phyloP scores from a whole-genome alignment of 108 stramenopile genomes.

The Cyclotella distinguenda region DNA sequence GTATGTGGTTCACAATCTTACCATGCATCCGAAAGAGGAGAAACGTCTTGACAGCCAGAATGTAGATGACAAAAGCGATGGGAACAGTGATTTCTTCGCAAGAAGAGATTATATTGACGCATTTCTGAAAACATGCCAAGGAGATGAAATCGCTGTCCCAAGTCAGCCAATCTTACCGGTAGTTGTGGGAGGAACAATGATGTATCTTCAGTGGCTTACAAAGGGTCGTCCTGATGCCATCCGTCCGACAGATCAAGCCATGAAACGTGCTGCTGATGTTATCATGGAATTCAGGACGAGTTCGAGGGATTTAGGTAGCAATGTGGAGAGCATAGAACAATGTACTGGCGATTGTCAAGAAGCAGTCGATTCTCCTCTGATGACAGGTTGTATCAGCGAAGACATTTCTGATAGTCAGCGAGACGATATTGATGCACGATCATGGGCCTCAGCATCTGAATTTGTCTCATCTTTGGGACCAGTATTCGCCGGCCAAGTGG shows the following conservation, averaged over 20 bases:
- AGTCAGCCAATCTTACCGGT: conserved; percentile 59
- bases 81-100: conserved; percentile 2
- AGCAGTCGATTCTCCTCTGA: background rate
- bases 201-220: conserved; percentile 96
- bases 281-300: conserved; percentile 46
- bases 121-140: conserved; percentile 1
- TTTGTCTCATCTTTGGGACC: conserved; percentile 58
- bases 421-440: conserved; percentile 47
- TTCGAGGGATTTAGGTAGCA: background rate
- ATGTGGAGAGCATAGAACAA: background rate
- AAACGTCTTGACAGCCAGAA: conserved; percentile 1
- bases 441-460: conserved; percentile 76
- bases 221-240: conserved; percentile 92
- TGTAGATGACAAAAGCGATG: background rate
- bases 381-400: background rate
- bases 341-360: background rate
- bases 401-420: conserved; percentile 14
- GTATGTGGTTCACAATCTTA: conserved; percentile 53
- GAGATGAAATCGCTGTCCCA: background rate
- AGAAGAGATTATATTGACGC: conserved; percentile 32
- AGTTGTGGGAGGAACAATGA: conserved; percentile 94
- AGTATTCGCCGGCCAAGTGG: conserved; percentile 56
- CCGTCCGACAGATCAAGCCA: conserved; percentile 63
- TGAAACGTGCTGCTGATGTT: conserved; percentile 43
- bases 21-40: conserved; percentile 14